Conservation (phyloP, 2,329 filamentous ascomycete species). For the Beauveria bassiana region DNA sequence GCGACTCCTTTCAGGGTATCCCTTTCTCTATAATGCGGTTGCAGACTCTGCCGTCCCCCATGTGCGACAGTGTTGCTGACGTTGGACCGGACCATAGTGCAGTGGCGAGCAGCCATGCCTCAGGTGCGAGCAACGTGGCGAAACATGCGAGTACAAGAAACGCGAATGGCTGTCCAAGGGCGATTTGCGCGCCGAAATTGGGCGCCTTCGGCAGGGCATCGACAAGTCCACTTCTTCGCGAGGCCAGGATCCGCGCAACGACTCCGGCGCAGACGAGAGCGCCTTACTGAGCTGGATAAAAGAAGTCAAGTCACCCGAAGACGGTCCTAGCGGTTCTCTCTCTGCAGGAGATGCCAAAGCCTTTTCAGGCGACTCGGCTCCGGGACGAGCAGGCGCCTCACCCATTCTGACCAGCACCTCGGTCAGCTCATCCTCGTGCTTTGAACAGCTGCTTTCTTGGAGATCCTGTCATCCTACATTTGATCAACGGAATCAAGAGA, state of each 20-base stretch:
- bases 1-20: too few relatives aligned
- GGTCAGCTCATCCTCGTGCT: background rate
- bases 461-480: background rate
- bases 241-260: background rate
- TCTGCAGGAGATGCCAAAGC: background rate
- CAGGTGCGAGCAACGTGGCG: background rate
- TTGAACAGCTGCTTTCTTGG: slow-evolving; percentile 6
- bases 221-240: background rate
- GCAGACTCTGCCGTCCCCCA: background rate
- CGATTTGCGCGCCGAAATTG: slow-evolving; percentile 18
- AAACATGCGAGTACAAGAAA: slow-evolving; percentile 11
- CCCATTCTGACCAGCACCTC: background rate
- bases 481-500: background rate
- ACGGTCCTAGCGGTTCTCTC: background rate
- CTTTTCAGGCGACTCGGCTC: background rate
- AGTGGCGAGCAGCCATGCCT: slow-evolving; percentile 10
- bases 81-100: background rate
- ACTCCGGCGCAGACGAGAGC: background rate
- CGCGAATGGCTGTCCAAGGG: slow-evolving; percentile 11
- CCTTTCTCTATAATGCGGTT: too few relatives aligned
- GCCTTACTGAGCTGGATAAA: background rate
- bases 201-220: slow-evolving; percentile 14
- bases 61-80: background rate
- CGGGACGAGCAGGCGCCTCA: background rate
- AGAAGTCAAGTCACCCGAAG: background rate